These are phyloP conservation scores for Hortiboletus campestris DNA, from an alignment of 768 basidiomycete species.

Conservation along the genomic window DNA sequence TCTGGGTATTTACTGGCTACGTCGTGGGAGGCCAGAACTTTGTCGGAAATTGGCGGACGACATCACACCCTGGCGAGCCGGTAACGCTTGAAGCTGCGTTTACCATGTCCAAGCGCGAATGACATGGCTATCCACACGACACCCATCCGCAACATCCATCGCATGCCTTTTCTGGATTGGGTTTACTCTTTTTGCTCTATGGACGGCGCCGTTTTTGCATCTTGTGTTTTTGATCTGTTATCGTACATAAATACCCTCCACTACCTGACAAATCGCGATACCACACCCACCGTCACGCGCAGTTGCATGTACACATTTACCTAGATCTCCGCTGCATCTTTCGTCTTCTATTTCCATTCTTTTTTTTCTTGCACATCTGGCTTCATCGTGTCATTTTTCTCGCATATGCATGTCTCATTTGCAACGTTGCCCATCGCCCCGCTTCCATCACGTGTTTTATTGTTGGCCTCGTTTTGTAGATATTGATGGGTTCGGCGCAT, in stretches of 20 bases:
- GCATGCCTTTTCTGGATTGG: not conserved
- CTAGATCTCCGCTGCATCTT: slow-evolving; percentile 20
- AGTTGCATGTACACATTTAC: slow-evolving; percentile 13
- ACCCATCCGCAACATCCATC: not conserved
- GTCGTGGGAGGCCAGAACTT: slow-evolving; percentile 61
- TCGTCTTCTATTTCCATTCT: slow-evolving; percentile 5
- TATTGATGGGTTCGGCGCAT: not conserved
- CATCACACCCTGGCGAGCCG: slow-evolving; percentile 33
- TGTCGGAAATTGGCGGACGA: slow-evolving; percentile 69
- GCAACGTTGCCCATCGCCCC: not conserved
- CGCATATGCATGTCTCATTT: not conserved
- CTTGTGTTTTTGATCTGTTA: slow-evolving; percentile 6
- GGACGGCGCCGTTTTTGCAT: slow-evolving; percentile 10
- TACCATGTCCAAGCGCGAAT: slow-evolving; percentile 51
- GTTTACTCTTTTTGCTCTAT: not conserved
- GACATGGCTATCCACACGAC: not conserved
- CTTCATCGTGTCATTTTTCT: not conserved
- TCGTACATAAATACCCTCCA: slow-evolving; percentile 4
- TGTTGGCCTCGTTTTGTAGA: not conserved
- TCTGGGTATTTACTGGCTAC: slow-evolving; percentile 66
- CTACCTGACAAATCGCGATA: slow-evolving; percentile 1
- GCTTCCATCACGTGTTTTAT: not conserved
- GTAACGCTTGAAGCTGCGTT: slow-evolving; percentile 63
- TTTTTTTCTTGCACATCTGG: slow-evolving; percentile 2
- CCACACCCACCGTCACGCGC: slow-evolving; percentile 5